Conservation (phyloP, 2,329 filamentous ascomycete species). For the Rutstroemia sydowiana region DNA sequence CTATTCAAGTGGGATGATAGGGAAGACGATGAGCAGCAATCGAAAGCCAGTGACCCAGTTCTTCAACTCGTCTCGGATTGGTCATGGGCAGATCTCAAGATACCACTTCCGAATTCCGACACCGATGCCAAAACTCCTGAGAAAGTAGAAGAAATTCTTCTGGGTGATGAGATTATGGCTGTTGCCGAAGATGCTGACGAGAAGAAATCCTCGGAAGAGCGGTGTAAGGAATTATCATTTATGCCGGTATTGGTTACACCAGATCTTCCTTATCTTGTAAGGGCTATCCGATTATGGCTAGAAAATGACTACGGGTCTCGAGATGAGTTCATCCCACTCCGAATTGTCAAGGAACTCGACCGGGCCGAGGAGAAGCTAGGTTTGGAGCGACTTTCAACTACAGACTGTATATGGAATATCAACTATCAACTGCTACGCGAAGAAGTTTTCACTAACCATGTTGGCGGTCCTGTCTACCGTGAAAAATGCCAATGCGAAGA, state of each 20-base stretch:
- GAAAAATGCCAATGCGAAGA: neutral
- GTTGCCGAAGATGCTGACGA: too few species aligned
- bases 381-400: conserved; percentile 3
- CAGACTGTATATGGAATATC: conserved; percentile 14
- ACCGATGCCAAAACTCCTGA: neutral
- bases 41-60: neutral
- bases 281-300: conserved; percentile 3
- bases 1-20: neutral
- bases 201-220: neutral
- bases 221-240: neutral
- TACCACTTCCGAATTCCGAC: neutral
- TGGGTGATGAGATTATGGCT: conserved; percentile 8
- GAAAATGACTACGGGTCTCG: neutral
- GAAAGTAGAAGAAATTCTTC: neutral
- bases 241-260: neutral
- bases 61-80: neutral
- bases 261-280: neutral
- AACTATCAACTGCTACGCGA: conserved; percentile 10
- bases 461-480: conserved; percentile 1
- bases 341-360: neutral
- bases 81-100: neutral
- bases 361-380: neutral
- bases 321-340: neutral
- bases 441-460: conserved; percentile 5
- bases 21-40: neutral